Evolutionary conservation across 805 yeast species (phyloP).

Genomic region (Lachancea kluyveri): DNA sequence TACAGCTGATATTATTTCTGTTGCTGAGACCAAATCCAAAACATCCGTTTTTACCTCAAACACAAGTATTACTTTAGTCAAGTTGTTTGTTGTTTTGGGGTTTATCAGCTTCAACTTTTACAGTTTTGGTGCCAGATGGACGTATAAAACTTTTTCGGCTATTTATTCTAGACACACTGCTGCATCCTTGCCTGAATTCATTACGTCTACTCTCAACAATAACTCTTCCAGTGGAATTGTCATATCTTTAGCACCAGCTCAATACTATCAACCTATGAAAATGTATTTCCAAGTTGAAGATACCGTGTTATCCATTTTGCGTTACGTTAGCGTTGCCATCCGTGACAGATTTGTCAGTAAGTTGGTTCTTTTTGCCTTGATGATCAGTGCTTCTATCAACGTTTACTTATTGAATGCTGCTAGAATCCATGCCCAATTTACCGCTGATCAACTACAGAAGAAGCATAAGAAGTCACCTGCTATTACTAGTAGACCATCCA

Average conservation of each 20-base stretch:
- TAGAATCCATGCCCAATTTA: constrained; percentile 48
- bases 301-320: constrained; percentile 40
- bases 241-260: constrained; percentile 52
- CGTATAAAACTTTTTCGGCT: constrained; percentile 41
- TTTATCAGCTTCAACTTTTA: constrained; percentile 61
- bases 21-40: constrained; percentile 20
- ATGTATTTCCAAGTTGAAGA: constrained; percentile 58
- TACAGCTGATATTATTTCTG: constrained; percentile 65
- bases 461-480: constrained; percentile 11
- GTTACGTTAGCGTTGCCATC: constrained; percentile 58
- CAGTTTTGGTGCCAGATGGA: constrained; percentile 68
- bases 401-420: constrained; percentile 83
- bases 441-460: constrained; percentile 27
- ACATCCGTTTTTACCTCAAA: constrained; percentile 29
- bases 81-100: constrained; percentile 51
- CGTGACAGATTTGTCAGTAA: constrained; percentile 78
- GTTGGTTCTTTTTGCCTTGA: constrained; percentile 62
- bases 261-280: constrained; percentile 53
- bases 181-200: constrained; percentile 39
- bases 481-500: constrained; percentile 4
- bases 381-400: constrained; percentile 72
- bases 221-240: constrained; percentile 42
- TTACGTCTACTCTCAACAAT: constrained; percentile 22
- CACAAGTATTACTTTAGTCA: constrained; percentile 45
- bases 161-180: constrained; percentile 28